phyloP scores from a whole-genome alignment of 2,329 filamentous ascomycete species.

The Ophiobolus disseminans region DNA sequence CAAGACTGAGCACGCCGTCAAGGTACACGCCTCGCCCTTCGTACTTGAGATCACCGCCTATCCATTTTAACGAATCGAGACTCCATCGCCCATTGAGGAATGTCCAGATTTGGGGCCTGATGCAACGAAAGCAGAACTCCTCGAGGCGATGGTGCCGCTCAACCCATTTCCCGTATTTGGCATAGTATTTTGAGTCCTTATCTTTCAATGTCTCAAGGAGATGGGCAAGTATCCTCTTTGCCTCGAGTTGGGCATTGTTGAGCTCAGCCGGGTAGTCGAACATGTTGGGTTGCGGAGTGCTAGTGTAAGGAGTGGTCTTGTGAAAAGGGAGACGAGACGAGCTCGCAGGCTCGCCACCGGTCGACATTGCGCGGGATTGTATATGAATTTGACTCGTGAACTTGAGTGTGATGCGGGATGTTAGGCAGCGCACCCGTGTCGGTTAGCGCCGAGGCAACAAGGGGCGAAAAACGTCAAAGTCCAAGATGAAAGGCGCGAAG shows the following conservation, averaged over 20 bases:
- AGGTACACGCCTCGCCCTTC: slow-evolving; percentile 36
- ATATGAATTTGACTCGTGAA: not conserved
- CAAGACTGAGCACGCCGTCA: slow-evolving; percentile 32
- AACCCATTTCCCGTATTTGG: slow-evolving; percentile 29
- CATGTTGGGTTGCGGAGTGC: slow-evolving; percentile 12
- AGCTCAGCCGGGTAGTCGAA: slow-evolving; percentile 12
- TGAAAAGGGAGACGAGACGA: slow-evolving; percentile 1
- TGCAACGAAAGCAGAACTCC: slow-evolving; percentile 23
- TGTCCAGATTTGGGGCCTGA: slow-evolving; percentile 33
- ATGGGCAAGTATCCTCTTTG: slow-evolving; percentile 28
- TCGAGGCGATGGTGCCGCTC: slow-evolving; percentile 26
- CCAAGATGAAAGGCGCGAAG: not conserved
- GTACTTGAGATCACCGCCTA: slow-evolving; percentile 32
- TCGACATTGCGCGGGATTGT: not conserved
- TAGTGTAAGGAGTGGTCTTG: slow-evolving; percentile 3
- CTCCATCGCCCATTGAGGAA: slow-evolving; percentile 27
- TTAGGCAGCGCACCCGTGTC: slow-evolving; percentile 5
- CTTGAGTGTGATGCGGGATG: slow-evolving; percentile 1
- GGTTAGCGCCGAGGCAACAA: slow-evolving; percentile 10
- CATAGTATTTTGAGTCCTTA: slow-evolving; percentile 19
- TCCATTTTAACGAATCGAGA: slow-evolving; percentile 29
- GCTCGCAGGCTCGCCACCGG: not conserved
- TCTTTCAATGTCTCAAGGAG: slow-evolving; percentile 26
- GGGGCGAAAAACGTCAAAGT: not conserved
- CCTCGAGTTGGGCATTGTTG: slow-evolving; percentile 30